Base-by-base conservation (phyloP, 768 basidiomycete genomes). In the Sporobolomyces roseus region DNA sequence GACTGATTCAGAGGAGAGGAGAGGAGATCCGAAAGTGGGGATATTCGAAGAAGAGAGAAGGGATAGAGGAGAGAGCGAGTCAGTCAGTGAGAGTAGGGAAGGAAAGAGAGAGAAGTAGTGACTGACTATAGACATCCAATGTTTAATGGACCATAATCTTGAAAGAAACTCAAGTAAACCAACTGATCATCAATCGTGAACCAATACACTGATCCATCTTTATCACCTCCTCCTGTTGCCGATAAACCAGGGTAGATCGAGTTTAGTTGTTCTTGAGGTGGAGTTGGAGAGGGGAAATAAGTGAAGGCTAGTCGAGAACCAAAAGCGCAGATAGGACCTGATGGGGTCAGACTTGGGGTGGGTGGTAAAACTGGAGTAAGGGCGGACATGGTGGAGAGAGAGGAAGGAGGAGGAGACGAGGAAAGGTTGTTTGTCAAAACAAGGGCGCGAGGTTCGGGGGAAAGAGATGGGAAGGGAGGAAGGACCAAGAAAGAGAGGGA, bases 161-260 rank as follows among this genome's bases (percentile, higher is more conserved):
- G 87, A 78, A 89, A 93, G 84, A 96, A 96, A 36, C 89, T 90
- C 72, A 92, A 84, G 81, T 96, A 96, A 74, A 88, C 83, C 43
- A 96, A 83, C 73, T 91, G 88, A 82, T 93, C 88, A 79, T 96
- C 92, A 80, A 94, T 85, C 64, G 89, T 90, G 81, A 94, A 92
- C 80, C 88, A 94, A 80, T 90, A 90, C 78, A 90, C 90, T n/a
- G 66, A 60, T 32, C 43, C 54, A 1, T 17, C 36, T 29, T 45
- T 2, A 1, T 17, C 35, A 2, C 32, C 30, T 10, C 52, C 21
- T 21, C 4, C 5, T 12, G 58, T 48, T 21, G 45, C 33, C 2
- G 29, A 4, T 17, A 58, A 10, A 25, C 14, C 12, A 38, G 61
- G 2, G 46, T 49, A 1, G n/a, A 59, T 46, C 10, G 48, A 33